Conservation (phyloP, 2,329 filamentous ascomycete genomes). For the Fusarium goolgardi region DNA sequence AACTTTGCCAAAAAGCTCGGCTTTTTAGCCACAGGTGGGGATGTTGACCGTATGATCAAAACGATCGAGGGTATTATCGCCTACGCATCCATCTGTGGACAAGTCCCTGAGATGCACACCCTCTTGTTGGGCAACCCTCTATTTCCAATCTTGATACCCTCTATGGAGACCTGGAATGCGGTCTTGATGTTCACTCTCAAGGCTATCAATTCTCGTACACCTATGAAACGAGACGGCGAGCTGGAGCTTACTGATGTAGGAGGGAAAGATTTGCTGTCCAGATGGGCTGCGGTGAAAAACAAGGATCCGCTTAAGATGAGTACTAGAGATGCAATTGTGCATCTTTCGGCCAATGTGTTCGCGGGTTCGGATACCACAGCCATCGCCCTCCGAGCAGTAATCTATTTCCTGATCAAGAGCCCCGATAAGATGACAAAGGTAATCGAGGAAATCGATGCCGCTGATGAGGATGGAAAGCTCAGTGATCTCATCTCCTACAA, state of each 20-base stretch:
- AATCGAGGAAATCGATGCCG: not conserved
- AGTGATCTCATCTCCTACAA: not conserved
- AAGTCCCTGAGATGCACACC: not conserved
- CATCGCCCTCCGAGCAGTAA: not conserved
- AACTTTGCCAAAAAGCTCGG: not conserved
- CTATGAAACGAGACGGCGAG: not conserved
- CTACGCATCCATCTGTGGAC: not conserved
- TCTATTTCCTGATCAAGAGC: not conserved
- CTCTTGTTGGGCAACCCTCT: not conserved
- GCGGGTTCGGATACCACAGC: constrained; percentile 1
- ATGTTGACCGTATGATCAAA: not conserved
- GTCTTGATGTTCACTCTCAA: not conserved
- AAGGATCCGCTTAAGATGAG: constrained; percentile 4
- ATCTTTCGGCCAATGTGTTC: constrained; percentile 1
- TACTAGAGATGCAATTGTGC: not conserved
- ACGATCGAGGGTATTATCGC: not conserved
- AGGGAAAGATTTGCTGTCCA: not conserved
- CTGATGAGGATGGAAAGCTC: not conserved
- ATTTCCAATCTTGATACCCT: not conserved
- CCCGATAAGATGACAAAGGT: not conserved
- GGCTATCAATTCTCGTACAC: not conserved
- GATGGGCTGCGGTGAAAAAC: not conserved
- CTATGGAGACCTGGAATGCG: not conserved
- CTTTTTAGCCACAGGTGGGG: not conserved
- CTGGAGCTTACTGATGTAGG: not conserved